phyloP scores from a whole-genome alignment of 192 early-diverging fungal genomes.

The Umbelopsis isabellina region DNA sequence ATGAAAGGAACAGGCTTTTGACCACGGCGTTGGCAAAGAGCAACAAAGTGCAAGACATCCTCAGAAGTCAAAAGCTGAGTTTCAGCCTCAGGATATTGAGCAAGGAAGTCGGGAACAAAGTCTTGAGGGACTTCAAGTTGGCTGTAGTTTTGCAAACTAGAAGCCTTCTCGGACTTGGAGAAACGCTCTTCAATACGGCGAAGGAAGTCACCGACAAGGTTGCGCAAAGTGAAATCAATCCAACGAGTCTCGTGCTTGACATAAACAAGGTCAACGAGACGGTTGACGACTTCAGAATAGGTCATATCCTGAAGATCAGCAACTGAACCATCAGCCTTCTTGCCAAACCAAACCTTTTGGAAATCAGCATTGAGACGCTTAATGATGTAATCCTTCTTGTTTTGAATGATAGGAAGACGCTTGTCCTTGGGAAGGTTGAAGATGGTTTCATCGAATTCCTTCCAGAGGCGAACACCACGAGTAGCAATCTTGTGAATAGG shows the following conservation, averaged over 20 bases:
- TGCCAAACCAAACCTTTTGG: slow-evolving; percentile 96
- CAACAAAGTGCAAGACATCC: slow-evolving; percentile 83
- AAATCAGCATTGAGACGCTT: slow-evolving; percentile 84
- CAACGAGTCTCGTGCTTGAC: slow-evolving; percentile 72
- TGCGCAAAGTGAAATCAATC: slow-evolving; percentile 74
- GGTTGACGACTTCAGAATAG: slow-evolving; percentile 83
- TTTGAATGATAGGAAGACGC: slow-evolving; percentile 67
- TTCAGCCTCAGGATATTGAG: slow-evolving; percentile 67
- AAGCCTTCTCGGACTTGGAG: slow-evolving; percentile 54
- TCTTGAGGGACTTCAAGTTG: slow-evolving; percentile 65
- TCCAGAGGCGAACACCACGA: slow-evolving; percentile 76
- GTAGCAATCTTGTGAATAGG: slow-evolving; percentile 92
- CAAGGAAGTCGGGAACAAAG: slow-evolving; percentile 71
- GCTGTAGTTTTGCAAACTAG: slow-evolving; percentile 65
- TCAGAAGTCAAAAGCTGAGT: slow-evolving; percentile 80
- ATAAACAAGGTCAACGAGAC: slow-evolving; percentile 84
- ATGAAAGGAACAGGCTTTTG: slow-evolving; percentile 93
- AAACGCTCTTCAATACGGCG: slow-evolving; percentile 91
- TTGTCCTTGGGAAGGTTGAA: slow-evolving; percentile 85
- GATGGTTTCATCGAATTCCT: slow-evolving; percentile 80
- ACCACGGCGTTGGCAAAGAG: slow-evolving; percentile 71
- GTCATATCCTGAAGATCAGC: slow-evolving; percentile 93
- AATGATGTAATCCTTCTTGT: slow-evolving; percentile 88
- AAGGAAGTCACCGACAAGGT: slow-evolving; percentile 79
- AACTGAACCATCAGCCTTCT: slow-evolving; percentile 72